A percentile compares a stretch with the other conserved stretches of the same genome.
These are phyloP conservation scores for Neurospora hispaniola DNA, from an alignment of 495 filamentous ascomycete species.

Conservation along the genomic window DNA sequence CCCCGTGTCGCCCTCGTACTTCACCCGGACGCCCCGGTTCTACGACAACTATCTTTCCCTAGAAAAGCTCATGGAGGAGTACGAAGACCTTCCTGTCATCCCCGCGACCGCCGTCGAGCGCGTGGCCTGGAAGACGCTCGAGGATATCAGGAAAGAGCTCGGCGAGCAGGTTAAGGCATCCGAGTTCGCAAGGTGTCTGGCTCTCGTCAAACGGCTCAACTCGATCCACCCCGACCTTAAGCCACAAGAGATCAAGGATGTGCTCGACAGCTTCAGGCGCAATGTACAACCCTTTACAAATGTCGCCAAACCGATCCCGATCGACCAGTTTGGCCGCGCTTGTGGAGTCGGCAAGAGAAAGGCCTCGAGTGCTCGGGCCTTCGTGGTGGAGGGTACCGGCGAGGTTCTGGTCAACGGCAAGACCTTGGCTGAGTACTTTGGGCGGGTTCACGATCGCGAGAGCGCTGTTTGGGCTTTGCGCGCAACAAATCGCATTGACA, in stretches of 20 bases:
- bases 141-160: constrained; percentile 60
- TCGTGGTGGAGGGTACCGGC: constrained; percentile 82
- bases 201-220: constrained; percentile 69
- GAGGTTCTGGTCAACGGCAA: constrained; percentile 86
- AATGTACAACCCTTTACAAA: constrained; percentile 60
- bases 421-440: constrained; percentile 65
- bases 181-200: constrained; percentile 66
- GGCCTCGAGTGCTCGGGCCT: constrained; percentile 69
- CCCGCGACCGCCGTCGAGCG: constrained; percentile 53
- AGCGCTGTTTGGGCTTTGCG: constrained; percentile 87
- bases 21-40: constrained; percentile 74
- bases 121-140: constrained; percentile 73
- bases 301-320: constrained; percentile 38
- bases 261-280: constrained; percentile 61
- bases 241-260: constrained; percentile 52
- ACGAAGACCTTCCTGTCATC: constrained; percentile 60
- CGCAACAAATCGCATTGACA: constrained; percentile 72
- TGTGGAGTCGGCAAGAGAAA: constrained; percentile 77
- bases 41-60: constrained; percentile 74
- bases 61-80: constrained; percentile 55
- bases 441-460: constrained; percentile 84
- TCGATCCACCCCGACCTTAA: constrained; percentile 72
- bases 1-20: constrained; percentile 84
- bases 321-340: constrained; percentile 68
- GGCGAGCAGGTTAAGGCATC: constrained; percentile 70